Conservation (phyloP, 768 basidiomycete genomes). For the Naganishia randhawae region DNA sequence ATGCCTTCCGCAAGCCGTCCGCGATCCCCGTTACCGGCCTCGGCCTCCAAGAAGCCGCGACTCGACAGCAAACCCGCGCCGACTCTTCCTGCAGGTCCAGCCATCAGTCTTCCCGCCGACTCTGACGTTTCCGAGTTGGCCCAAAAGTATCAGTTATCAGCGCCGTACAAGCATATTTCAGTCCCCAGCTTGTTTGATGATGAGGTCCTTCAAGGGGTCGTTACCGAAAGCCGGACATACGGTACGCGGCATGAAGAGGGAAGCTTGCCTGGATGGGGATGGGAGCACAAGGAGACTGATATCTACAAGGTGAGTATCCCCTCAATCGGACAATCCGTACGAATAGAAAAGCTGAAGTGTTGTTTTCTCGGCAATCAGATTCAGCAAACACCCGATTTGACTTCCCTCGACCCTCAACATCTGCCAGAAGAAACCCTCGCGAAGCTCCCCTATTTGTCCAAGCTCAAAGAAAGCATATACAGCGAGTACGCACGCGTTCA, state of each 20-base stretch:
- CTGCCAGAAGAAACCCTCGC: constrained; percentile 72
- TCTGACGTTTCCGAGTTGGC: constrained; percentile 59
- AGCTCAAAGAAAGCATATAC: constrained; percentile 87
- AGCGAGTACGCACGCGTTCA: constrained; percentile 52
- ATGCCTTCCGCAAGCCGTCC: constrained; percentile 40
- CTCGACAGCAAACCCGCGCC: constrained; percentile 3
- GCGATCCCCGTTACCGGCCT: constrained; percentile 11
- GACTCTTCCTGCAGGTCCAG: constrained; percentile 22
- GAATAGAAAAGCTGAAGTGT: neutral
- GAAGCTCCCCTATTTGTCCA: constrained; percentile 72
- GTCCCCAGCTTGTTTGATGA: constrained; percentile 79
- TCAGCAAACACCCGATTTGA: constrained; percentile 93
- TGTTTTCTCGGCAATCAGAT: constrained; percentile 59
- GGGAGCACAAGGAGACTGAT: constrained; percentile 83
- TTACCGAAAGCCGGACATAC: constrained; percentile 45
- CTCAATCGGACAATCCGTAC: neutral
- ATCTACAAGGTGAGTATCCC: constrained; percentile 79
- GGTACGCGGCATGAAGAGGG: constrained; percentile 45
- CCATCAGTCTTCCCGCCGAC: constrained; percentile 40
- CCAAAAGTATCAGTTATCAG: constrained; percentile 58
- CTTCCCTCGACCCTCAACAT: constrained; percentile 71
- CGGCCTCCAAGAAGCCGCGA: constrained; percentile 5
- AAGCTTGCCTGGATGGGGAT: constrained; percentile 49
- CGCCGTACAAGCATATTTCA: constrained; percentile 78
- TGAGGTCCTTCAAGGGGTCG: constrained; percentile 57